phyloP scores from a whole-genome alignment of 805 yeast genomes.

The Cyberlindnera euphorbiiphila region DNA sequence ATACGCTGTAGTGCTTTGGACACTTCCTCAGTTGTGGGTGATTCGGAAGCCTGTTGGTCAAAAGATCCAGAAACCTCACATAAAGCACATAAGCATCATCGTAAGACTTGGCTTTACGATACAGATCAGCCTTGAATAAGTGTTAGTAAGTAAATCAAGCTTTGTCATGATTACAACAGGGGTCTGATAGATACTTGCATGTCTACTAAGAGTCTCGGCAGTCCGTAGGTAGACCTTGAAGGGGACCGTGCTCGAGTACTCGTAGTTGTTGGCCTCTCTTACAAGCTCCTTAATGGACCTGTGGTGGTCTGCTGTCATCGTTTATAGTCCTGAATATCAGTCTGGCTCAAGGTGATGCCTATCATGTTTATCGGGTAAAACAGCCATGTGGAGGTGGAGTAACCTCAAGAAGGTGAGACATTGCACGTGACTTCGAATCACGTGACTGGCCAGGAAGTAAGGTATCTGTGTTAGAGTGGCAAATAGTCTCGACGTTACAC shows the following conservation, averaged over 20 bases:
- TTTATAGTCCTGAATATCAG: not conserved
- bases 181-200: constrained; percentile 30
- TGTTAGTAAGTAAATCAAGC: constrained; percentile 5
- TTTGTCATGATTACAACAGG: not conserved
- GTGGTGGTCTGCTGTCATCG: constrained; percentile 1
- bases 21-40: constrained; percentile 41
- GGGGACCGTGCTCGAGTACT: constrained; percentile 47
- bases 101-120: constrained; percentile 38
- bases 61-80: constrained; percentile 54
- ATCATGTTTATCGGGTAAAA: not conserved
- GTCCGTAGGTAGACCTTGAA: constrained; percentile 53
- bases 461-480: too few relatives aligned
- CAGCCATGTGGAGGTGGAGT: not conserved
- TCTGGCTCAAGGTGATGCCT: too few relatives aligned
- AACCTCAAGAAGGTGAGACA: too few relatives aligned
- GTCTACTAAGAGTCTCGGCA: constrained; percentile 43
- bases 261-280: constrained; percentile 49
- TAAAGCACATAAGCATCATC: constrained; percentile 54
- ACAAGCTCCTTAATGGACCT: constrained; percentile 34
- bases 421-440: too few relatives aligned
- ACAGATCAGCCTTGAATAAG: constrained; percentile 38
- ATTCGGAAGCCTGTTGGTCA: constrained; percentile 41
- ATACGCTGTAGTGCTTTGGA: constrained; percentile 16
- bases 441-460: too few relatives aligned
- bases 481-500: too few relatives aligned